Evolutionary conservation across 1,139 yeast species (phyloP), one percentile per base, ranked within the genome.

Genomic region (Taphrina pruni): DNA sequence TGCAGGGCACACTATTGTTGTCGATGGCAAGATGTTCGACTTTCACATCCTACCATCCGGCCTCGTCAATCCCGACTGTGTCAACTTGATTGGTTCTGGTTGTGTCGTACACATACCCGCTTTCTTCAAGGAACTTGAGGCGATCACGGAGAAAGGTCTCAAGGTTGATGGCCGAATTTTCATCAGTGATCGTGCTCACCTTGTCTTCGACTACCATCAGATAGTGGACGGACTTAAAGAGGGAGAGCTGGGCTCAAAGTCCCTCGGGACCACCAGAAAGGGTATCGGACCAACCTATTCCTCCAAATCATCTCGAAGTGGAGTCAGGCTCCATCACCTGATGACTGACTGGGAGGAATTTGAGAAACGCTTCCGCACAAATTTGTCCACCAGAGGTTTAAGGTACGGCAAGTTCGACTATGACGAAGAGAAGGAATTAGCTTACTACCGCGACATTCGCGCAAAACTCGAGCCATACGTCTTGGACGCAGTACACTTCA

Each of bases 231-330:
- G 93, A 76, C 85, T 94, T 77, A 90, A 96, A 81, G 99, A 94
- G 81, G 88, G 90, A 68, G 99, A 94, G 80, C 85, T 95, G 70
- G 87, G 94, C 45, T 84, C 85, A 72, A 92, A 91, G 81, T 87
- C 96, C 58, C 94, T 94, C 77, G 99, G 99, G 75, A 94, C 99
- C 73, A 94, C 99, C 65, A 97, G 98, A 77, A 94, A 95, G 80
- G 99, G 99, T 81, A 94, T 94, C 77, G 99, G 99, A 70, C 99
- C 99, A 75, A 89, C 99, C 58, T 94, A 94, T 80, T 88, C 97
- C 57, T 92, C 99, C 75, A 94, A 94, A 83, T 97, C 97, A 69
- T 89, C 97, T 21, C 88, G 99, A 81, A 91, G 97, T 43, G 99
- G 99, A 77, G 83, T 94, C 75, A 87, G 99, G 81, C 96, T 94